These are phyloP conservation scores for Xanthoceras sorbifolium DNA, from an alignment of 345 rosid species.

Conservation along the genomic window DNA sequence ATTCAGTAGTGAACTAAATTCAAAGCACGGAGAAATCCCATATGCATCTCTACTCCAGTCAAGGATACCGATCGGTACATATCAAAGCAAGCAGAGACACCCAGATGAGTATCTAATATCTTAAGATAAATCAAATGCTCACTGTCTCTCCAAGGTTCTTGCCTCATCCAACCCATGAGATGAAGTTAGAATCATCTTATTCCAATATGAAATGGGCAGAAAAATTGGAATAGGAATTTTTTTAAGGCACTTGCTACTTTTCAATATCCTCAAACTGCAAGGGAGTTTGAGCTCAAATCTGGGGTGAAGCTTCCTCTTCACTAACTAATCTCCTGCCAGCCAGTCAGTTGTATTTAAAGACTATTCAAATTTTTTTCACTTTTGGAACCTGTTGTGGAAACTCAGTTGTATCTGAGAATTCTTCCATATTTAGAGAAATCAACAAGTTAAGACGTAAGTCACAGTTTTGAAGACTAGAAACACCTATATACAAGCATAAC, in stretches of 20 bases:
- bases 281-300: slow-evolving; percentile 2
- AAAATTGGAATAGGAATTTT: background rate
- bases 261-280: background rate
- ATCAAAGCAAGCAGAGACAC: background rate
- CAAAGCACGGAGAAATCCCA: background rate
- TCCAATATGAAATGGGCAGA: background rate
- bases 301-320: background rate
- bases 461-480: background rate
- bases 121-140: background rate
- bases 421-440: background rate
- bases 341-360: background rate
- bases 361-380: background rate
- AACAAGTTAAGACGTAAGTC: background rate
- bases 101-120: background rate
- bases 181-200: background rate
- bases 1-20: background rate
- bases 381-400: background rate
- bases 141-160: background rate
- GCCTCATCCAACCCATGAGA: background rate
- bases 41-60: background rate
- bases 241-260: background rate
- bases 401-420: background rate
- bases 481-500: background rate
- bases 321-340: background rate
- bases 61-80: background rate